These are phyloP conservation scores for Penicillium sp. DNA, from an alignment of 2,329 filamentous ascomycete genomes.

Conservation along the genomic window DNA sequence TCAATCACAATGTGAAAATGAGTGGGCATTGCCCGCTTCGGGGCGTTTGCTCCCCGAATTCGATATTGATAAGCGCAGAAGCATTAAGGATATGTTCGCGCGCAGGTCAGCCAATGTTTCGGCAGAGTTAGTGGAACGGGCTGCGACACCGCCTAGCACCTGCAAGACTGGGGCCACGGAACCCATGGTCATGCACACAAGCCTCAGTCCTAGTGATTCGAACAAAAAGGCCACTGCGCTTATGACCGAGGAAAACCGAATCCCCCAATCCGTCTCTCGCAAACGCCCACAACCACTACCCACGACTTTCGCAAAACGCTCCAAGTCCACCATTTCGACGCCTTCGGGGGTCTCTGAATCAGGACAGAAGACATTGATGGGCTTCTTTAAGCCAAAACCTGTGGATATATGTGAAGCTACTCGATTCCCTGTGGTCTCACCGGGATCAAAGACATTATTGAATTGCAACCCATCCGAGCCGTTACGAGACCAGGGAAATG, in stretches of 20 bases:
- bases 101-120: slow-evolving; percentile 49
- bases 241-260: not conserved
- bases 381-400: slow-evolving; percentile 71
- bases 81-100: slow-evolving; percentile 90
- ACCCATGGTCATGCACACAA: not conserved
- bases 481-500: not conserved
- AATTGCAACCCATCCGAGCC: not conserved
- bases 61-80: slow-evolving; percentile 65
- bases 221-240: not conserved
- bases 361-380: slow-evolving; percentile 65
- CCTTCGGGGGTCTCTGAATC: slow-evolving; percentile 35
- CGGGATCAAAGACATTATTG: not conserved
- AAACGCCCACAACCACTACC: slow-evolving; percentile 42
- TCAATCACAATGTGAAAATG: slow-evolving; percentile 63
- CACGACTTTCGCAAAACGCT: slow-evolving; percentile 48
- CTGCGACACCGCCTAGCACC: not conserved
- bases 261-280: slow-evolving; percentile 22
- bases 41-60: slow-evolving; percentile 86
- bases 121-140: slow-evolving; percentile 13
- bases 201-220: not conserved
- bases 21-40: slow-evolving; percentile 69
- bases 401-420: slow-evolving; percentile 14
- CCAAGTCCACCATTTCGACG: slow-evolving; percentile 44
- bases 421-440: not conserved
- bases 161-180: not conserved